Evolutionary conservation across 306 rosid genomes (phyloP).

Genomic region (Trifolium dubium): DNA sequence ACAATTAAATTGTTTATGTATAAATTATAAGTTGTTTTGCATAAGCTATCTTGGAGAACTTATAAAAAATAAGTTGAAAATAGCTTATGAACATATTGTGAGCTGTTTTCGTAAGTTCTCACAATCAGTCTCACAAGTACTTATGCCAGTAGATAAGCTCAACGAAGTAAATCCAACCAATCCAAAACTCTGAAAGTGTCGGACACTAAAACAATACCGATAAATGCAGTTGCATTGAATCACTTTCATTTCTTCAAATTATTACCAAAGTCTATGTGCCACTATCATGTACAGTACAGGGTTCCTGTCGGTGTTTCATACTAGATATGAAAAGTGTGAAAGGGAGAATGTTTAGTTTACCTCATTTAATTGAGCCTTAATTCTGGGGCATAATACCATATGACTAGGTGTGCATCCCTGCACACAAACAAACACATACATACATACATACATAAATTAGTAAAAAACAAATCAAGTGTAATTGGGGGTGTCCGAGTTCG

Average conservation of each 20-base stretch:
- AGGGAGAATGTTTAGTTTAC: conserved; percentile 41
- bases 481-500: no score
- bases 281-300: no score
- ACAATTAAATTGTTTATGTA: neutral
- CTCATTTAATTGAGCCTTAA: conserved; percentile 63
- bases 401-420: conserved; percentile 52
- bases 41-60: neutral
- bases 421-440: neutral
- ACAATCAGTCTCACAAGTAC: no score
- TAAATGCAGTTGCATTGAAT: neutral
- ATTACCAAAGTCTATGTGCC: neutral
- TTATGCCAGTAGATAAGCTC: neutral
- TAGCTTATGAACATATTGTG: no score
- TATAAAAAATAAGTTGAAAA: no score
- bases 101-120: neutral
- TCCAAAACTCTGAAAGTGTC: no score
- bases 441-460: neutral
- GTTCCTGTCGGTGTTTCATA: no score
- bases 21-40: neutral
- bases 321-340: conserved; percentile 27
- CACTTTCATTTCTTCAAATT: no score
- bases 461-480: neutral
- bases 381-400: conserved; percentile 38
- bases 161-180: no score
- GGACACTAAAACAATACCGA: neutral